These are phyloP conservation scores for Phytophthora rubi DNA, from an alignment of 352 stramenopile genomes.

Conservation along the genomic window DNA sequence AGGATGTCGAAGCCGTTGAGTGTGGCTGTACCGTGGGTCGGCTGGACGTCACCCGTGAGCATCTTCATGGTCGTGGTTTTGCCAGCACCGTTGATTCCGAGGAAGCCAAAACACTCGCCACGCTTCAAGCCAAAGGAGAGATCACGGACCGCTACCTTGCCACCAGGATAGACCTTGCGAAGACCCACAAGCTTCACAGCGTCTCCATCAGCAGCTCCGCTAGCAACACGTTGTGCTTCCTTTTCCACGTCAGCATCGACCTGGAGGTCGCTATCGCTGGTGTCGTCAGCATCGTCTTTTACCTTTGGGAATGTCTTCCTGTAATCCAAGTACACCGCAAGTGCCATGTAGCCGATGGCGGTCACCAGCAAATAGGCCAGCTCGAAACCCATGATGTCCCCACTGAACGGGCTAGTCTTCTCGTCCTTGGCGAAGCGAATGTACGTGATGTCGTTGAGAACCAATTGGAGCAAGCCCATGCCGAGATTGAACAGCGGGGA, in stretches of 20 bases:
- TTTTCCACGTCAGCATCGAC: slow-evolving; percentile 55
- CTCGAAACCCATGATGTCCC: slow-evolving; percentile 60
- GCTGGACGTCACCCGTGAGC: no score
- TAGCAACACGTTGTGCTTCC: slow-evolving; percentile 44
- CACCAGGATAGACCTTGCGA: slow-evolving; percentile 78
- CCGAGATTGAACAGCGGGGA: slow-evolving; percentile 62
- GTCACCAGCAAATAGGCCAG: slow-evolving; percentile 48
- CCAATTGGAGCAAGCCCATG: slow-evolving; percentile 39
- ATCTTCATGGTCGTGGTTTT: slow-evolving; percentile 96
- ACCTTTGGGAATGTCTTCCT: slow-evolving; percentile 57
- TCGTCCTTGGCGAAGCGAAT: slow-evolving; percentile 36
- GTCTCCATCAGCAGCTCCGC: slow-evolving; percentile 33
- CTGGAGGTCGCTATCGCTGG: slow-evolving; percentile 17
- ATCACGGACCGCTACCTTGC: slow-evolving; percentile 77
- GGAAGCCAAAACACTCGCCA: slow-evolving; percentile 93
- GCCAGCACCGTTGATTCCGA: slow-evolving; percentile 95
- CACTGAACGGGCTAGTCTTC: slow-evolving; percentile 52
- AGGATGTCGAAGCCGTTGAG: slow-evolving; percentile 38
- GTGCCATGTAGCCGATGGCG: slow-evolving; percentile 38
- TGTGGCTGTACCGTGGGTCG: slow-evolving; percentile 49
- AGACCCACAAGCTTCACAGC: slow-evolving; percentile 61
- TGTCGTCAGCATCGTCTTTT: slow-evolving; percentile 24
- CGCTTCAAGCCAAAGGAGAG: slow-evolving; percentile 77
- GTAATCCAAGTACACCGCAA: slow-evolving; percentile 65
- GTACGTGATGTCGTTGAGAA: slow-evolving; percentile 37